phyloP scores from a whole-genome alignment of 495 filamentous ascomycete species.

The Oidiodendron maius region DNA sequence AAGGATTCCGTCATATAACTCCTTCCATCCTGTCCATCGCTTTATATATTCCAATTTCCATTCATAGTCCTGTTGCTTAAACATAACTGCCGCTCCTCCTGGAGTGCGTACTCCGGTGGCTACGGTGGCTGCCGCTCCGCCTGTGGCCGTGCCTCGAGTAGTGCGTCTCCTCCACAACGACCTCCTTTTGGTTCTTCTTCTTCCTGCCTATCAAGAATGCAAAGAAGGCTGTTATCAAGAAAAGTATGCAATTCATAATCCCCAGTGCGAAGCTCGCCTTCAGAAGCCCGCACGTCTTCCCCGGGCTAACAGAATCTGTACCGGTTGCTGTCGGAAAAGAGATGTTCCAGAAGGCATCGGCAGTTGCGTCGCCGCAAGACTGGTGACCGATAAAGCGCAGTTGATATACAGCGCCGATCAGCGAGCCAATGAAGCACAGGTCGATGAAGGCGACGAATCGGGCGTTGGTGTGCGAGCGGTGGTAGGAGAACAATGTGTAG shows the following conservation, averaged over 20 bases:
- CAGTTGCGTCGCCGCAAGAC: conserved; percentile 56
- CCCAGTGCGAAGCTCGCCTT: conserved; percentile 82
- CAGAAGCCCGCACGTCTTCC: conserved; percentile 82
- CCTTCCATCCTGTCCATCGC: too few species aligned
- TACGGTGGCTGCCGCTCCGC: conserved; percentile 34
- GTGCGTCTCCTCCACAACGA: conserved; percentile 37
- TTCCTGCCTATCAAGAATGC: conserved; percentile 52
- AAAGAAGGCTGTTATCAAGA: conserved; percentile 63
- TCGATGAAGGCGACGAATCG: conserved; percentile 75
- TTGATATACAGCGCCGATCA: conserved; percentile 75
- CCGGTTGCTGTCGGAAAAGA: conserved; percentile 45
- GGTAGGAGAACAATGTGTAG: conserved; percentile 75
- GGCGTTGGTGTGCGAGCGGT: conserved; percentile 63
- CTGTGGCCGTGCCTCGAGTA: conserved; percentile 33
- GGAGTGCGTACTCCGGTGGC: conserved; percentile 28
- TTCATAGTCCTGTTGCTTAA: conserved; percentile 13
- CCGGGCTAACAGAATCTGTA: conserved; percentile 40
- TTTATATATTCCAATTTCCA: neutral
- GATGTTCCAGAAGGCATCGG: conserved; percentile 38
- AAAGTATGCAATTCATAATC: conserved; percentile 83
- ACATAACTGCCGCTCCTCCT: conserved; percentile 27
- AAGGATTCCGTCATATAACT: too few species aligned
- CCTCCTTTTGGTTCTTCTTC: conserved; percentile 28
- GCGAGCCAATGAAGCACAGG: conserved; percentile 71
- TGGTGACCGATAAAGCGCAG: conserved; percentile 62